phyloP scores from a whole-genome alignment of 331 rosid genomes.

The Arachis monticola region DNA sequence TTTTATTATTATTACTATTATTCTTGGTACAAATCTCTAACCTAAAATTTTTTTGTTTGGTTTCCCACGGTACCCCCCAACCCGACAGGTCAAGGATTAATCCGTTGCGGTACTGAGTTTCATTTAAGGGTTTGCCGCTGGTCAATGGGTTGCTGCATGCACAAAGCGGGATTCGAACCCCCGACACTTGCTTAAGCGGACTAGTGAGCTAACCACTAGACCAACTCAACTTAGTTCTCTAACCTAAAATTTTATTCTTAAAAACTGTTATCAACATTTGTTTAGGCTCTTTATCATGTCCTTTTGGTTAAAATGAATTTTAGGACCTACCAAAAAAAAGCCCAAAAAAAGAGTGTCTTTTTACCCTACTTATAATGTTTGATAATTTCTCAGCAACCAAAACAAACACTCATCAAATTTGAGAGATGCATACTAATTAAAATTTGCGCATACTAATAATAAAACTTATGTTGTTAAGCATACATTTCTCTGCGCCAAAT shows the following conservation, averaged over 20 bases:
- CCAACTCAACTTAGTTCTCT: constrained; percentile 22
- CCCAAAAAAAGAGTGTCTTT: constrained; percentile 53
- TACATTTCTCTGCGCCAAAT: not conserved
- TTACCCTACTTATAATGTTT: constrained; percentile 64
- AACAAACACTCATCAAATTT: constrained; percentile 14
- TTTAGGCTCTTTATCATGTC: constrained; percentile 42
- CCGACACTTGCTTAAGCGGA: no score
- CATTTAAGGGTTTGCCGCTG: no score
- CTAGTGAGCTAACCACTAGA: constrained; percentile 36
- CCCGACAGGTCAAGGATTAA: no score
- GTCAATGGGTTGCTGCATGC: no score
- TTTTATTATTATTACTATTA: no score
- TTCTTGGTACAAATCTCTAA: no score
- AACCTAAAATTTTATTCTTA: constrained; percentile 34
- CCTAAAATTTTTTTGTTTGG: constrained; percentile 33
- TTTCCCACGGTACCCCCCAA: no score
- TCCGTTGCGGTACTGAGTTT: no score
- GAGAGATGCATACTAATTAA: not conserved
- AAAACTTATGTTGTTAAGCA: no score
- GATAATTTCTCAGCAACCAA: constrained; percentile 40
- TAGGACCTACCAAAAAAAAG: constrained; percentile 48
- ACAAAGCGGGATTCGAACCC: no score
- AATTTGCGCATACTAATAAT: no score
- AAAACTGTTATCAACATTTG: constrained; percentile 45
- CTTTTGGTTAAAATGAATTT: constrained; percentile 48